Evolutionary conservation across 2,329 filamentous ascomycete genomes (phyloP).

Genomic region (Tolypocladium ovalisporum): DNA sequence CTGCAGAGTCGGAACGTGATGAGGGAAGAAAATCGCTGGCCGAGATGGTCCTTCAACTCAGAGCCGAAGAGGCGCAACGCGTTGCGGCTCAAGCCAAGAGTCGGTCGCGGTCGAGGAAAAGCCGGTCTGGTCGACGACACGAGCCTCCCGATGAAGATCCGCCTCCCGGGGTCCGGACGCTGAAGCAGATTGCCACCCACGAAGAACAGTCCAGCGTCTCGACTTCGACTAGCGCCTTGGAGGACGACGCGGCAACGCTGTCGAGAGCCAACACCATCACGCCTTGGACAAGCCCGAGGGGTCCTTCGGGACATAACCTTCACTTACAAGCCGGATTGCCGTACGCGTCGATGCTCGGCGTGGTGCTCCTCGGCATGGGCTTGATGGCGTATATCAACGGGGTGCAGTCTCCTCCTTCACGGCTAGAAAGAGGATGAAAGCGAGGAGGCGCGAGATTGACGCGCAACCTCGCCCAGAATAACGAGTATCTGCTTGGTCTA

Average conservation of each 20-base stretch:
- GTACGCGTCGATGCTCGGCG: constrained; percentile 72
- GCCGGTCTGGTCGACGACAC: constrained; percentile 1
- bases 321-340: constrained; percentile 47
- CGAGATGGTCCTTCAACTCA: constrained; percentile 79
- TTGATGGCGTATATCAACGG: constrained; percentile 81
- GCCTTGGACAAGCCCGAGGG: constrained; percentile 27
- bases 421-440: constrained; percentile 18
- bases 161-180: constrained; percentile 1
- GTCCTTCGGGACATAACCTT: constrained; percentile 29
- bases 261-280: constrained; percentile 40
- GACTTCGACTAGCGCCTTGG: constrained; percentile 19
- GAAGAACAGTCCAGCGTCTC: constrained; percentile 7
- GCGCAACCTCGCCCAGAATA: neutral
- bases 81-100: constrained; percentile 30
- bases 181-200: neutral
- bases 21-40: constrained; percentile 63
- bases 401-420: constrained; percentile 46
- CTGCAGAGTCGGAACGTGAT: constrained; percentile 67
- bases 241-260: constrained; percentile 30
- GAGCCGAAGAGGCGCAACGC: constrained; percentile 49
- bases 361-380: constrained; percentile 71
- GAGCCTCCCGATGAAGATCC: constrained; percentile 10
- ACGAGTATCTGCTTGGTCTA: neutral
- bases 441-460: neutral
- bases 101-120: constrained; percentile 22